These are phyloP conservation scores for Candida montana DNA, from an alignment of 805 yeast species.

Conservation along the genomic window DNA sequence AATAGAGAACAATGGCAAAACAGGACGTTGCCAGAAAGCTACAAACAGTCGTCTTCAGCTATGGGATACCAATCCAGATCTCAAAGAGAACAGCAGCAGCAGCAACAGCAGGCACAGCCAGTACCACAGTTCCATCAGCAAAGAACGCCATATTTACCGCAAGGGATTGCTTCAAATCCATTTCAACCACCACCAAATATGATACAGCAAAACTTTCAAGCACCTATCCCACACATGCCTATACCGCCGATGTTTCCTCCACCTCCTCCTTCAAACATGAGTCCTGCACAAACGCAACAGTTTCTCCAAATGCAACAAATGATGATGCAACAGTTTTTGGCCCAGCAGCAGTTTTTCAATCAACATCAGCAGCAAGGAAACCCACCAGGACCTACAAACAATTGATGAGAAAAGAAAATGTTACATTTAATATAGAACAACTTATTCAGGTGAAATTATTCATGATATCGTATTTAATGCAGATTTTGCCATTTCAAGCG, in stretches of 20 bases:
- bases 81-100: constrained; percentile 19
- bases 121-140: no score
- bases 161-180: constrained; percentile 8
- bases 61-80: constrained; percentile 21
- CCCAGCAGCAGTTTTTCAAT: constrained; percentile 4
- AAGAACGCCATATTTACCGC: constrained; percentile 3
- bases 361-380: constrained; percentile 16
- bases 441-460: no score
- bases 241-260: constrained; percentile 11
- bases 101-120: constrained; percentile 1
- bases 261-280: constrained; percentile 29
- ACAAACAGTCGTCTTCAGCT: no score
- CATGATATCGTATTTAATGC: constrained; percentile 34
- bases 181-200: constrained; percentile 17
- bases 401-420: neutral
- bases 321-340: constrained; percentile 24
- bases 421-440: no score
- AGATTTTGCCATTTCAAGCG: constrained; percentile 75
- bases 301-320: constrained; percentile 25
- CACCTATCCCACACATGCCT: constrained; percentile 9
- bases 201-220: constrained; percentile 8
- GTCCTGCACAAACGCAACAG: constrained; percentile 24
- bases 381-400: constrained; percentile 26
- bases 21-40: neutral
- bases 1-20: neutral